Evolutionary conservation across 805 yeast genomes (phyloP).

Genomic region (Ogataea saltuana): DNA sequence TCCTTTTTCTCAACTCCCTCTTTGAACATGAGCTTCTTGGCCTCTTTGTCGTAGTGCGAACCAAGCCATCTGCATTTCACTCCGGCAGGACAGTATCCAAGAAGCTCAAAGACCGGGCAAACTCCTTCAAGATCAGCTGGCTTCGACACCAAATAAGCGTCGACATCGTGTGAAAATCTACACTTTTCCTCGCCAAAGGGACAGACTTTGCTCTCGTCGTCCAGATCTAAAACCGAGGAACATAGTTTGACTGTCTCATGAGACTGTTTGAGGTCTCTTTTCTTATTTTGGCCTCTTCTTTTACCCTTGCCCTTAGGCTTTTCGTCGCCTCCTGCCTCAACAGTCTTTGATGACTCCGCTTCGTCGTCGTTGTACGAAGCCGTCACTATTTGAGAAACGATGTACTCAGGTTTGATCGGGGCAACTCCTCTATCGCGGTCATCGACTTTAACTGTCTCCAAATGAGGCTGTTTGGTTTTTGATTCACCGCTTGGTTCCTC

Average conservation of each 20-base stretch:
- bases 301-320: slow-evolving; percentile 42
- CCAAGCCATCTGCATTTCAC: slow-evolving; percentile 88
- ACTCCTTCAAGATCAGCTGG: slow-evolving; percentile 69
- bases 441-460: slow-evolving; percentile 4
- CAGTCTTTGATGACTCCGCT: slow-evolving; percentile 48
- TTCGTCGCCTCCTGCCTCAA: slow-evolving; percentile 23
- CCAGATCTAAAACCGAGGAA: slow-evolving; percentile 59
- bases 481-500: slow-evolving; percentile 9
- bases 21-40: slow-evolving; percentile 47
- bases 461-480: slow-evolving; percentile 12
- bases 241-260: slow-evolving; percentile 69
- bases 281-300: slow-evolving; percentile 42
- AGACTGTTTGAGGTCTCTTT: slow-evolving; percentile 68
- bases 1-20: slow-evolving; percentile 36
- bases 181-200: slow-evolving; percentile 71
- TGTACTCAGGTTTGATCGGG: slow-evolving; percentile 69
- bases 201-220: slow-evolving; percentile 44
- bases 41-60: slow-evolving; percentile 59
- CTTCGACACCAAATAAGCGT: slow-evolving; percentile 62
- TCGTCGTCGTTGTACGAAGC: slow-evolving; percentile 44
- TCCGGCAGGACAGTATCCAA: slow-evolving; percentile 93
- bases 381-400: slow-evolving; percentile 37
- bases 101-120: slow-evolving; percentile 81
- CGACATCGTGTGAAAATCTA: slow-evolving; percentile 74
- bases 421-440: slow-evolving; percentile 62